phyloP scores from a whole-genome alignment of 2,329 filamentous ascomycete species.

The Penicillium nordicum region DNA sequence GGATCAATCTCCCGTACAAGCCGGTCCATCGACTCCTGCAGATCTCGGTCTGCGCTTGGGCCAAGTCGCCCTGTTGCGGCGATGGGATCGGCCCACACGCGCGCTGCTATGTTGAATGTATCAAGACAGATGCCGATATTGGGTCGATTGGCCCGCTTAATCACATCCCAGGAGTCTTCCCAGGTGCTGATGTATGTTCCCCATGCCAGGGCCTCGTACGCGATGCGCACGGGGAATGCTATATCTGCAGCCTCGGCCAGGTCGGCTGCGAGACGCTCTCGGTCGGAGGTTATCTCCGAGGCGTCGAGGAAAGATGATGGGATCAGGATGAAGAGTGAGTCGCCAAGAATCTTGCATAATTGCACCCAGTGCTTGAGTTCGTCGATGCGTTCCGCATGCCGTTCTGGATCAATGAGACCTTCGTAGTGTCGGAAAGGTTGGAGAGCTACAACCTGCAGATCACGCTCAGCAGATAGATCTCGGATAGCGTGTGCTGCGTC shows the following conservation, averaged over 20 bases:
- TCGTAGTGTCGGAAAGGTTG: constrained; percentile 73
- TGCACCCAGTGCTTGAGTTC: constrained; percentile 22
- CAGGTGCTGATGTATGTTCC: constrained; percentile 67
- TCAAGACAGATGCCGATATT: constrained; percentile 77
- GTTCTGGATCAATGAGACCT: constrained; percentile 39
- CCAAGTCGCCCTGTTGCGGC: constrained; percentile 48
- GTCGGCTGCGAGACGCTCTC: constrained; percentile 17
- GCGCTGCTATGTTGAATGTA: constrained; percentile 71
- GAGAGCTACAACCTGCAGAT: constrained; percentile 61
- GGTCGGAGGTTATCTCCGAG: constrained; percentile 18
- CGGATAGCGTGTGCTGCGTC: constrained; percentile 54
- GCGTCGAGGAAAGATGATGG: constrained; percentile 23
- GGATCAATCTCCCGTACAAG: constrained; percentile 57
- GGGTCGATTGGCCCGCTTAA: constrained; percentile 59
- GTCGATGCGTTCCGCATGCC: constrained; percentile 17
- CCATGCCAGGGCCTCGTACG: constrained; percentile 70
- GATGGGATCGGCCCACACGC: constrained; percentile 66
- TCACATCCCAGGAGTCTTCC: constrained; percentile 68
- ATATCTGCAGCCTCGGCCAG: constrained; percentile 20
- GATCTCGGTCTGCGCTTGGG: constrained; percentile 52
- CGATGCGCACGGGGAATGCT: constrained; percentile 41
- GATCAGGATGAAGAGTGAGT: constrained; percentile 22
- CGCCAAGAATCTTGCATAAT: constrained; percentile 18
- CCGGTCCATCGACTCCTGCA: constrained; percentile 53
- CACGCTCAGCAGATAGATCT: constrained; percentile 50